Percentiles rank a stretch among this genome's conserved stretches.
phyloP scores from a whole-genome alignment of 2,329 filamentous ascomycete species.

The Colletotrichum phormii region DNA sequence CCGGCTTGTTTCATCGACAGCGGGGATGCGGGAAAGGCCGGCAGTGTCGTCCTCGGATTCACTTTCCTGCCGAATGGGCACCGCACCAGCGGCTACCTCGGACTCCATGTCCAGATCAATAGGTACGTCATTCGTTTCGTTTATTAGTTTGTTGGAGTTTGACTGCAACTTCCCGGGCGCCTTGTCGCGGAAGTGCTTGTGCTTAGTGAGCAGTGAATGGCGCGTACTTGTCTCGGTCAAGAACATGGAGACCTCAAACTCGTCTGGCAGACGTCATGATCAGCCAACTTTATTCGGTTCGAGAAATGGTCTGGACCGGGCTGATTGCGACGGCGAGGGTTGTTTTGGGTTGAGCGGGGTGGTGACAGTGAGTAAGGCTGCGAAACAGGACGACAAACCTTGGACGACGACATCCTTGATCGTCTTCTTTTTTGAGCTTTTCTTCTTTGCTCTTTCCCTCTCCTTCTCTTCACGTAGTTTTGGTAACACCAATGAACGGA shows the following conservation, averaged over 20 bases:
- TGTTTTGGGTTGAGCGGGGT: conserved; percentile 22
- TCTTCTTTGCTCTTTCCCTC: conserved; percentile 66
- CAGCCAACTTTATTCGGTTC: conserved; percentile 9
- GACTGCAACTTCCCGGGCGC: conserved; percentile 65
- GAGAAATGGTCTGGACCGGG: neutral
- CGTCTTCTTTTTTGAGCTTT: conserved; percentile 77
- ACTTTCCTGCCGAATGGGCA: conserved; percentile 66
- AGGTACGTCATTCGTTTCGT: conserved; percentile 64
- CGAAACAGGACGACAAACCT: conserved; percentile 64
- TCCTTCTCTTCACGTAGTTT: conserved; percentile 91
- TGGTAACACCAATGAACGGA: conserved; percentile 87
- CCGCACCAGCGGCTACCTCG: conserved; percentile 47
- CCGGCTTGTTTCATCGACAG: conserved; percentile 42
- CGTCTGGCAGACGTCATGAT: conserved; percentile 67
- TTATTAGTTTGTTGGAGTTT: conserved; percentile 72
- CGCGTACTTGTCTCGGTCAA: conserved; percentile 86
- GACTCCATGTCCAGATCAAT: conserved; percentile 60
- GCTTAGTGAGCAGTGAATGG: conserved; percentile 87
- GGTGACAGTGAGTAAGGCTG: conserved; percentile 1
- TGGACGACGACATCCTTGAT: conserved; percentile 89
- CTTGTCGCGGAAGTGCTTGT: conserved; percentile 79
- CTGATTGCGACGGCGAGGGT: conserved; percentile 30
- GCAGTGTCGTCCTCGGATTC: conserved; percentile 68
- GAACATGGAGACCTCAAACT: conserved; percentile 96
- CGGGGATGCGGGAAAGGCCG: conserved; percentile 67